Percentiles rank a stretch among this genome's conserved stretches.
Evolutionary conservation across 2,329 filamentous ascomycete species (phyloP).

Genomic region (Boeremia lycopersici): DNA sequence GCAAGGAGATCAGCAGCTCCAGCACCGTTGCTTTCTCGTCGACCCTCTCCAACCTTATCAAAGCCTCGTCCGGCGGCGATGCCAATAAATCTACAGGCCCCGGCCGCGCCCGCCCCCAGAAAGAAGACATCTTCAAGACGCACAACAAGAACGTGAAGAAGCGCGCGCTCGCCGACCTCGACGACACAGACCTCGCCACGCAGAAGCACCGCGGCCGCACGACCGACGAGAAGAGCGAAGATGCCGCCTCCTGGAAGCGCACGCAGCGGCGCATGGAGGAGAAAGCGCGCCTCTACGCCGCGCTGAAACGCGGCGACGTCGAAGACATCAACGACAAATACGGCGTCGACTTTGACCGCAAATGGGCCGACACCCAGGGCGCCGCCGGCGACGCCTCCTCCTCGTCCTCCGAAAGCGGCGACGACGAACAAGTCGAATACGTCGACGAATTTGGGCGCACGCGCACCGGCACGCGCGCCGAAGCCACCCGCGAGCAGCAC

Average conservation of each 20-base stretch:
- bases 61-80: constrained; percentile 49
- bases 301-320: constrained; percentile 84
- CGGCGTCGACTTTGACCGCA: constrained; percentile 91
- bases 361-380: constrained; percentile 78
- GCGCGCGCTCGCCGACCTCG: constrained; percentile 66
- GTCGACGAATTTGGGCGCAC: constrained; percentile 92
- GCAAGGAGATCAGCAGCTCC: constrained; percentile 71
- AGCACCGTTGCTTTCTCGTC: constrained; percentile 85
- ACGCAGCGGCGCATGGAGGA: constrained; percentile 84
- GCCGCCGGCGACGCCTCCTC: constrained; percentile 51
- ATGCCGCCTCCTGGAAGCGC: constrained; percentile 64
- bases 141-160: constrained; percentile 68
- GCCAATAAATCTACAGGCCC: constrained; percentile 48
- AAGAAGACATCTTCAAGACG: constrained; percentile 71
- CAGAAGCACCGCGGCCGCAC: constrained; percentile 70
- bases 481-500: constrained; percentile 69
- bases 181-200: constrained; percentile 58
- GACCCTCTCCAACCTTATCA: constrained; percentile 81
- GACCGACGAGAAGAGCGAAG: constrained; percentile 57
- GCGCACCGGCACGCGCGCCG: constrained; percentile 71
- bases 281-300: constrained; percentile 86
- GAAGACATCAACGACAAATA: constrained; percentile 68
- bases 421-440: constrained; percentile 77
- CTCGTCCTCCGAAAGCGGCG: constrained; percentile 46
- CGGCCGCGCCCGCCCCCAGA: constrained; percentile 63